A percentile compares a stretch with the other conserved stretches of the same genome.
Conservation (phyloP, 345 rosid species). For the Populus euphratica region DNA sequence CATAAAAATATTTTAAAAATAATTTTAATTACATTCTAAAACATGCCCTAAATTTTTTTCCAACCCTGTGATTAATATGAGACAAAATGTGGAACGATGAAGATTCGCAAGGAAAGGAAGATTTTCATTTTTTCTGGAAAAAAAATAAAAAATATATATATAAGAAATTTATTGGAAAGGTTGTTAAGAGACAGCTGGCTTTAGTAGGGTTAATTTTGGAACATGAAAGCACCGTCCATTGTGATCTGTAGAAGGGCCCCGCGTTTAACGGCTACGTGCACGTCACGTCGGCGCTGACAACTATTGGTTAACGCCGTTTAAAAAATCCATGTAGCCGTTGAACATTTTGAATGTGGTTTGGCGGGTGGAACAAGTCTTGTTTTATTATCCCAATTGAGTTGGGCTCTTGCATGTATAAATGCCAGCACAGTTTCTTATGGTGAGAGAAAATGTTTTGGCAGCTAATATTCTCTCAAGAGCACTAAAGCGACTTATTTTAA, state of each 20-base stretch:
- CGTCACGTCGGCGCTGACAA: constrained; percentile 15
- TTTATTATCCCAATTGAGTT: neutral
- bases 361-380: neutral
- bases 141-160: neutral
- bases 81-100: neutral
- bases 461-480: no score
- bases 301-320: constrained; percentile 18
- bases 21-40: no score
- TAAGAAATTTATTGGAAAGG: neutral
- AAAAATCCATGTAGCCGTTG: neutral
- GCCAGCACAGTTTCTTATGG: neutral
- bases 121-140: neutral
- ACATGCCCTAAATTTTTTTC: no score
- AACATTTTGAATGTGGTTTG: neutral
- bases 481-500: no score
- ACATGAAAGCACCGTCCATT: constrained; percentile 54
- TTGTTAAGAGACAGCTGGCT: constrained; percentile 39
- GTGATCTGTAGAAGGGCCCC: constrained; percentile 51
- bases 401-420: neutral
- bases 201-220: constrained; percentile 11
- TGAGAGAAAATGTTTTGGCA: neutral
- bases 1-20: no score
- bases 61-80: neutral
- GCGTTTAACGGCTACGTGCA: constrained; percentile 39
- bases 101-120: neutral